These are phyloP conservation scores for Themeda triandra DNA, from an alignment of 176 grass and related monocot species.

Conservation along the genomic window DNA sequence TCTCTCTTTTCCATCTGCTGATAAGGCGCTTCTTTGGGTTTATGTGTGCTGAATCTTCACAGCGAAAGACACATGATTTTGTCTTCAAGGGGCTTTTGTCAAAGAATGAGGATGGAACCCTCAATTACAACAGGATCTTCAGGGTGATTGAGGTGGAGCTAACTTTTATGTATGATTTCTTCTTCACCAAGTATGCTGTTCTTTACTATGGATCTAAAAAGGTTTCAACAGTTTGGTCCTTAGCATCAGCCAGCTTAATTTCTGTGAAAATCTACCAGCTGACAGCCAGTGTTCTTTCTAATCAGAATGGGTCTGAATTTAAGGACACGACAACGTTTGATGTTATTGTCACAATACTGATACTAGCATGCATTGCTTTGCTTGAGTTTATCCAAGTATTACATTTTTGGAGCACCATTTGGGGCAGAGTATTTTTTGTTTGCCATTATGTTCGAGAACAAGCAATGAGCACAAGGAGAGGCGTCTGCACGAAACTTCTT, in stretches of 20 bases:
- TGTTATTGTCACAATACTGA: background rate
- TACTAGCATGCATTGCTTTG: background rate
- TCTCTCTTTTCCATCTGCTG: constrained; percentile 27
- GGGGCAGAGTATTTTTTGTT: constrained; percentile 5
- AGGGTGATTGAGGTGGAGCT: constrained; percentile 3
- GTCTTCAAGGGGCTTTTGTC: constrained; percentile 16
- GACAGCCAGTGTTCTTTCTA: too few species aligned
- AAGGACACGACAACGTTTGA: background rate
- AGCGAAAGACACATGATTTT: constrained; percentile 4
- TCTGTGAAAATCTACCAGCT: too few species aligned
- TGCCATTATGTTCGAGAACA: too few species aligned
- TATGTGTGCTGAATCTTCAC: background rate
- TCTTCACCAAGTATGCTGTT: constrained; percentile 17
- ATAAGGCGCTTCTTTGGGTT: constrained; percentile 35
- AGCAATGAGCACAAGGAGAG: too few species aligned
- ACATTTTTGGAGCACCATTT: background rate
- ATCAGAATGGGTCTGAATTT: too few species aligned
- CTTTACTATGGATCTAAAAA: background rate
- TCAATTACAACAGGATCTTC: background rate
- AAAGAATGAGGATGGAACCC: background rate
- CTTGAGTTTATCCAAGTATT: background rate
- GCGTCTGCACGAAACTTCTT: too few species aligned
- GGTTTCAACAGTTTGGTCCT: background rate
- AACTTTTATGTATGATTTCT: constrained; percentile 14
- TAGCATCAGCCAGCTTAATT: background rate